Evolutionary conservation across 306 rosid species (phyloP).

Genomic region (Gillenia trifoliata): DNA sequence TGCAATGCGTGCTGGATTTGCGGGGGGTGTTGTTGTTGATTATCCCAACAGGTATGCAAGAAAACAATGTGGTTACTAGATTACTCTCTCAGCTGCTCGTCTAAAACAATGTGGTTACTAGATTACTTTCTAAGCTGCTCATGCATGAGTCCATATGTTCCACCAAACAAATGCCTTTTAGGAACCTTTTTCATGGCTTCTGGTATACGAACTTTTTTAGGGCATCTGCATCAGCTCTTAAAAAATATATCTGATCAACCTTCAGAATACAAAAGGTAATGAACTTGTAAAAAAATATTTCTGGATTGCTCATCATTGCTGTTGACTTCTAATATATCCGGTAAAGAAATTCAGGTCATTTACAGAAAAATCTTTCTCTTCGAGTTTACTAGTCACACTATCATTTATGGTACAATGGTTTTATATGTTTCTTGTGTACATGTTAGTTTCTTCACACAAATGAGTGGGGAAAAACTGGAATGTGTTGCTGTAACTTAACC

Average conservation of each 20-base stretch:
- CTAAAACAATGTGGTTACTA: neutral
- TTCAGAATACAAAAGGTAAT: too few species aligned
- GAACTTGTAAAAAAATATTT: too few species aligned
- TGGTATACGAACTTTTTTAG: neutral
- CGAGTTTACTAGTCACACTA: too few species aligned
- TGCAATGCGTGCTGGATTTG: conserved; percentile 93
- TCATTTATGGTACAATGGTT: neutral
- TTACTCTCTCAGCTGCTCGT: neutral
- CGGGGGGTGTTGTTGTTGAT: conserved; percentile 90
- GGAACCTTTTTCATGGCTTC: too few species aligned
- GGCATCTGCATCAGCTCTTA: neutral
- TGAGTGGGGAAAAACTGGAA: neutral
- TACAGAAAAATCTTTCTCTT: too few species aligned
- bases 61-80: neutral
- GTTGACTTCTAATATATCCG: too few species aligned
- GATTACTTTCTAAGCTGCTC: neutral
- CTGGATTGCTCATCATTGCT: too few species aligned
- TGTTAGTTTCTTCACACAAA: neutral
- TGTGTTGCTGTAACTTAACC: neutral
- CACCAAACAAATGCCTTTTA: too few species aligned
- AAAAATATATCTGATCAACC: neutral
- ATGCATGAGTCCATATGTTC: neutral
- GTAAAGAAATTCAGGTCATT: too few species aligned
- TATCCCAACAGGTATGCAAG: conserved; percentile 77
- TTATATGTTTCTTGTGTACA: neutral